A percentile compares a stretch with the other conserved stretches of the same genome.
Conservation (phyloP, 106 monocot species). For the Phalaenopsis aphrodite region DNA sequence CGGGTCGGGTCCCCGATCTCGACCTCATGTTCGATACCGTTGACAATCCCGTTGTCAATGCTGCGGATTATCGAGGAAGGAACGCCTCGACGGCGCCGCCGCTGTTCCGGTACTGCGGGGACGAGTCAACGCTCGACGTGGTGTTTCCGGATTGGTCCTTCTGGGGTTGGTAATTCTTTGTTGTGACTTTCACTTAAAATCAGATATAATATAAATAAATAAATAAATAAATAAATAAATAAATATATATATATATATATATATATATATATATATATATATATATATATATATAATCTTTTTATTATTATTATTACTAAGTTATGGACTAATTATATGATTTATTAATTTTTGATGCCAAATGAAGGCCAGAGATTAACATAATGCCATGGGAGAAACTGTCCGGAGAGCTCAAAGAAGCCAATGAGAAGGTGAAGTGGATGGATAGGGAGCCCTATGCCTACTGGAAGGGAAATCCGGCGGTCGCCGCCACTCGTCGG, state of each 20-base stretch:
- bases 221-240: no score
- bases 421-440: slow-evolving; percentile 44
- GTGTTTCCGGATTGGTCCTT: slow-evolving; percentile 90
- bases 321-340: no score
- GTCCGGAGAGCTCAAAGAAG: slow-evolving; percentile 31
- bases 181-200: not conserved
- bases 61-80: slow-evolving; percentile 1
- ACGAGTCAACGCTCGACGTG: slow-evolving; percentile 49
- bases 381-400: slow-evolving; percentile 67
- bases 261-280: no score
- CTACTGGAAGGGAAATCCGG: slow-evolving; percentile 77
- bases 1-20: slow-evolving; percentile 56
- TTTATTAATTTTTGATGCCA: no score
- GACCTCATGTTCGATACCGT: slow-evolving; percentile 78
- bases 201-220: no score
- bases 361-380: slow-evolving; percentile 69
- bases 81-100: slow-evolving; percentile 24
- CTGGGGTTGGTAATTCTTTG: slow-evolving; percentile 70
- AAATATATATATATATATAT: no score
- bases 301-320: no score
- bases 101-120: slow-evolving; percentile 46
- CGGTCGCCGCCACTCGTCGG: slow-evolving; percentile 23
- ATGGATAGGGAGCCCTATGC: slow-evolving; percentile 58
- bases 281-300: no score
- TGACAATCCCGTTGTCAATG: slow-evolving; percentile 47